A percentile compares a stretch with the other conserved stretches of the same genome.
phyloP scores from a whole-genome alignment of 2,329 filamentous ascomycete genomes.

The Hymenoscyphus albidus region DNA sequence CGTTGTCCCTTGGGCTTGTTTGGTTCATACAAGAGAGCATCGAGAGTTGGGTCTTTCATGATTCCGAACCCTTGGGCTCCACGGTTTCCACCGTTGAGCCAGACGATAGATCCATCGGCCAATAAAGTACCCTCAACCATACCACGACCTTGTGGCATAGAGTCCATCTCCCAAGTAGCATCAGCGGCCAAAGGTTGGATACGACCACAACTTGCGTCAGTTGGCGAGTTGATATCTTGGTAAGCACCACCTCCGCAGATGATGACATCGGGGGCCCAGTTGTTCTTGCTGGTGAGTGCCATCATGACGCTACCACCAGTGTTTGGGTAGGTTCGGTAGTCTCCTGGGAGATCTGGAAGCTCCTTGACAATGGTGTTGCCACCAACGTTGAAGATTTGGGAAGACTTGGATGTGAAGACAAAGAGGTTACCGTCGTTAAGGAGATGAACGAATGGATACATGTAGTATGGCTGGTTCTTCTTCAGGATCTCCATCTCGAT shows the following conservation, averaged over 20 bases:
- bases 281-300: constrained; percentile 47
- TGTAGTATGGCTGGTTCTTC: constrained; percentile 59
- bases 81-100: constrained; percentile 54
- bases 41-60: constrained; percentile 49
- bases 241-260: constrained; percentile 58
- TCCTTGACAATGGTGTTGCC: constrained; percentile 42
- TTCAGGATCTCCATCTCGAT: constrained; percentile 50
- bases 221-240: constrained; percentile 55
- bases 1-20: constrained; percentile 46
- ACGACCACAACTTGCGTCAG: constrained; percentile 54
- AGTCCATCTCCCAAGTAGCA: constrained; percentile 53
- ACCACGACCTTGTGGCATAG: constrained; percentile 53
- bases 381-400: constrained; percentile 51
- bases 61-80: constrained; percentile 59
- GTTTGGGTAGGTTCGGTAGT: constrained; percentile 58
- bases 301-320: constrained; percentile 56
- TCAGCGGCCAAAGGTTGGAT: constrained; percentile 48
- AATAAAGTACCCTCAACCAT: constrained; percentile 60
- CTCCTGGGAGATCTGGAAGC: constrained; percentile 50
- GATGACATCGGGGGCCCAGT: constrained; percentile 51
- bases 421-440: constrained; percentile 54
- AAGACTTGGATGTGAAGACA: constrained; percentile 52
- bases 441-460: constrained; percentile 60
- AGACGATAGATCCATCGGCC: constrained; percentile 56
- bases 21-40: constrained; percentile 56